A percentile compares a stretch with the other conserved stretches of the same genome.
Evolutionary conservation across 805 yeast genomes (phyloP).

Genomic region (Saccharomycopsis fibuligera): DNA sequence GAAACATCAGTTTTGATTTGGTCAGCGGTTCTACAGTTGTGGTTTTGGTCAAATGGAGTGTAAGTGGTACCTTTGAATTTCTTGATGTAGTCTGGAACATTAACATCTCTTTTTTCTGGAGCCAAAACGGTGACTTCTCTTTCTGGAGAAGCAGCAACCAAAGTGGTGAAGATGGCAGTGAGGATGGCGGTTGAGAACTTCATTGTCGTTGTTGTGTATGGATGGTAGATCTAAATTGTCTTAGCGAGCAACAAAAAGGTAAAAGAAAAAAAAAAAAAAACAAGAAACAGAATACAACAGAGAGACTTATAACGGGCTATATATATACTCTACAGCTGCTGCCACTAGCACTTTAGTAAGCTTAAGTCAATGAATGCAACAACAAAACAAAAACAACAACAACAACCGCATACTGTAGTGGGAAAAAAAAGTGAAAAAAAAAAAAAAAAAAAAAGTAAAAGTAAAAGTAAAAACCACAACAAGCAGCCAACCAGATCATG

Average conservation of each 20-base stretch:
- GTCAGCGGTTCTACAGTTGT: constrained; percentile 47
- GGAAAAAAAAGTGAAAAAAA: too few species aligned
- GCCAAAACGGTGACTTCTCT: constrained; percentile 5
- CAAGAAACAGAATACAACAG: too few species aligned
- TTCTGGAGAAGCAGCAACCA: constrained; percentile 8
- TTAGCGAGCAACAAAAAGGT: background rate
- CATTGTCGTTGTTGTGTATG: background rate
- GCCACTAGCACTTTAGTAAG: too few species aligned
- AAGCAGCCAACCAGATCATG: too few species aligned
- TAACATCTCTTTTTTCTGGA: constrained; percentile 10
- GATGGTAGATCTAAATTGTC: background rate
- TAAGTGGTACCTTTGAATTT: constrained; percentile 53
- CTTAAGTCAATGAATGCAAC: too few species aligned
- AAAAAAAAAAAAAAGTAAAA: too few species aligned
- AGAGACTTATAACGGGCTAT: too few species aligned
- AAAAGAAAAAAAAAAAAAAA: too few species aligned
- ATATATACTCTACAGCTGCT: too few species aligned
- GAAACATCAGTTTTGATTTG: constrained; percentile 43
- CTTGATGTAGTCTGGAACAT: constrained; percentile 14
- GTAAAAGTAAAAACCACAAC: too few species aligned
- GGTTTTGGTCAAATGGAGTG: constrained; percentile 53
- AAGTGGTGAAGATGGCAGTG: background rate
- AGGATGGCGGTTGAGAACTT: constrained; percentile 3
- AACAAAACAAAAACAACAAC: too few species aligned
- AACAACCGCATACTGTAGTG: too few species aligned